These are phyloP conservation scores for Cyberlindnera misumaiensis DNA, from an alignment of 805 yeast genomes.

Conservation along the genomic window DNA sequence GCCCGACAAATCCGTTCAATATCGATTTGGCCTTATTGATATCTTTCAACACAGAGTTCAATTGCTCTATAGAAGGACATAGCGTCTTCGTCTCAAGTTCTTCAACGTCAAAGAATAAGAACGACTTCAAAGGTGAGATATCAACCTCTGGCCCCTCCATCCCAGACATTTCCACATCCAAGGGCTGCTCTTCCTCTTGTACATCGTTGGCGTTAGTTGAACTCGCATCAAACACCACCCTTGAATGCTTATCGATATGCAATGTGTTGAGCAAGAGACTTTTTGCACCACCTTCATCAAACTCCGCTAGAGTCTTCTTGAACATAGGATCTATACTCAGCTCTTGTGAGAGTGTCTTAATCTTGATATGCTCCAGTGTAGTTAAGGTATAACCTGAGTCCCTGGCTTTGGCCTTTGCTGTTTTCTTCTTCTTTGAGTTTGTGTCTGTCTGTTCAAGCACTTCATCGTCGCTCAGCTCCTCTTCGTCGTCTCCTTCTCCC, in stretches of 20 bases:
- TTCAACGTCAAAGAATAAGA: constrained; percentile 23
- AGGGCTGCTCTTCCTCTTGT: constrained; percentile 18
- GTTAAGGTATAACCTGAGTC: constrained; percentile 40
- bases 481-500: constrained; percentile 7
- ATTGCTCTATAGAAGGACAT: constrained; percentile 66
- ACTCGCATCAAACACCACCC: constrained; percentile 54
- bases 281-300: constrained; percentile 80
- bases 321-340: constrained; percentile 67
- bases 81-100: constrained; percentile 31
- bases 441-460: constrained; percentile 10
- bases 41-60: constrained; percentile 42
- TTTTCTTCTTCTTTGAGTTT: constrained; percentile 22
- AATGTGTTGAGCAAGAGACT: constrained; percentile 59
- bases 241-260: constrained; percentile 41
- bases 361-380: constrained; percentile 41
- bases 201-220: constrained; percentile 13
- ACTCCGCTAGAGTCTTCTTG: constrained; percentile 67
- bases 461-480: constrained; percentile 12
- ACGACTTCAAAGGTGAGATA: constrained; percentile 9
- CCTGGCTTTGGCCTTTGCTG: constrained; percentile 22
- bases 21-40: constrained; percentile 29
- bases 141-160: constrained; percentile 9
- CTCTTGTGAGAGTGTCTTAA: constrained; percentile 57
- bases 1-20: constrained; percentile 12
- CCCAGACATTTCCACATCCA: constrained; percentile 17